Conservation (phyloP, 1,284 basidiomycete species). For the Moesziomyces parantarcticus region DNA sequence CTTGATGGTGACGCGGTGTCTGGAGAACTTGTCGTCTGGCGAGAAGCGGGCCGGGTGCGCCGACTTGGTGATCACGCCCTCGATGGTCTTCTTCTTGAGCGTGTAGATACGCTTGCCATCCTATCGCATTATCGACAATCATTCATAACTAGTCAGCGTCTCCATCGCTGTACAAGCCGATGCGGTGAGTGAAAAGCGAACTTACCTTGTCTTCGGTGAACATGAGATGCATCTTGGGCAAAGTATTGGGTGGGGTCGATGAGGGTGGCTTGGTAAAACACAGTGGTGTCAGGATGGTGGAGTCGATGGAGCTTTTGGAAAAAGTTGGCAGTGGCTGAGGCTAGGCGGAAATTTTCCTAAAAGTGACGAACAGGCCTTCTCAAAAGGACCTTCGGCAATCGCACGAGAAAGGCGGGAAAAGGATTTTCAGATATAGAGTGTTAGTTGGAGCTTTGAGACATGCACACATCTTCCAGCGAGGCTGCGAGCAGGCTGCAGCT, state of each 20-base stretch:
- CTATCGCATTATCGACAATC: constrained; percentile 21
- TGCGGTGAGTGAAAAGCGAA: not conserved
- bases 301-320: not conserved
- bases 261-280: not conserved
- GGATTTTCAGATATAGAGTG: not conserved
- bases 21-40: constrained; percentile 67
- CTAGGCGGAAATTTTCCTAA: too few species aligned
- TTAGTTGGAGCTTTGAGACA: constrained; percentile 16
- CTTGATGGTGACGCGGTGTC: constrained; percentile 66
- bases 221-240: constrained; percentile 66
- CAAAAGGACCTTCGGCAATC: not conserved
- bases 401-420: constrained; percentile 12
- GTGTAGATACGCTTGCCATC: constrained; percentile 67
- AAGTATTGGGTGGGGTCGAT: not conserved
- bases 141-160: not conserved
- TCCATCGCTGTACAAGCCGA: not conserved
- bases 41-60: constrained; percentile 67
- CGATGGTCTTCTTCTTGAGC: constrained; percentile 62
- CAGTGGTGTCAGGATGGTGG: constrained; percentile 1
- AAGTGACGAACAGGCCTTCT: too few species aligned
- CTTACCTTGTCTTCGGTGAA: constrained; percentile 63
- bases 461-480: constrained; percentile 35
- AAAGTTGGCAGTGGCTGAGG: constrained; percentile 8
- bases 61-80: constrained; percentile 62
- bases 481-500: not conserved